A percentile compares a stretch with the other conserved stretches of the same genome.
These are phyloP conservation scores for Ilex asprella DNA, from an alignment of 257 asterid species.

Conservation along the genomic window DNA sequence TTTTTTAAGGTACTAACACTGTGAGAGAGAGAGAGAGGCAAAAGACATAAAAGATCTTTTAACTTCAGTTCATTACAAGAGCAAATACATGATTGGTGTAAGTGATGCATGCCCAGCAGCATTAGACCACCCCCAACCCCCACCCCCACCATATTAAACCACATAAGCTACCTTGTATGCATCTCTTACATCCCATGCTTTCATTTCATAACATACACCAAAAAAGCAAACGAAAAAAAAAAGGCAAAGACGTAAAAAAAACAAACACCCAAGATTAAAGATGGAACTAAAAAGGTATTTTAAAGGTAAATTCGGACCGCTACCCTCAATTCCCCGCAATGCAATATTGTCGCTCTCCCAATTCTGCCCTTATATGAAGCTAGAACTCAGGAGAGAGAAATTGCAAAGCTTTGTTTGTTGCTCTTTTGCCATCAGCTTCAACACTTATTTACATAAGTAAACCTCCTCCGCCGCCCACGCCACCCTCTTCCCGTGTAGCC, in stretches of 20 bases:
- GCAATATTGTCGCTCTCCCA: conserved; percentile 37
- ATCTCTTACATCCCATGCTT: conserved; percentile 44
- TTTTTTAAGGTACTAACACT: too few relatives aligned
- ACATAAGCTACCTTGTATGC: conserved; percentile 39
- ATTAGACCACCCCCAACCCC: neutral
- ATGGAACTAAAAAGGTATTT: conserved; percentile 1
- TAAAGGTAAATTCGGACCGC: conserved; percentile 45
- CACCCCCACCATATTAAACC: neutral
- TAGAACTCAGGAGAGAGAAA: conserved; percentile 38
- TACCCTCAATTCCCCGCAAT: conserved; percentile 60
- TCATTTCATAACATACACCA: conserved; percentile 1
- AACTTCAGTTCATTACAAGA: conserved; percentile 5
- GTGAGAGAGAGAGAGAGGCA: neutral
- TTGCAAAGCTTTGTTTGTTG: conserved; percentile 25
- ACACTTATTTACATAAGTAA: neutral
- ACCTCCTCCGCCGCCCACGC: conserved; percentile 14
- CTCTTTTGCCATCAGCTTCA: neutral
- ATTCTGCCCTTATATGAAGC: conserved; percentile 17
- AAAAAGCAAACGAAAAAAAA: neutral
- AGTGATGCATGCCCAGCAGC: conserved; percentile 38
- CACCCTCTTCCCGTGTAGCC: neutral
- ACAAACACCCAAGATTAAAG: conserved; percentile 3
- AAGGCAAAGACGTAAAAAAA: neutral
- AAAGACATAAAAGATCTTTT: conserved; percentile 11
- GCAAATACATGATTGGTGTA: conserved; percentile 21